Base-by-base conservation (phyloP, 2,329 filamentous ascomycete genomes). In the Chrysosphaeria jannelii region DNA sequence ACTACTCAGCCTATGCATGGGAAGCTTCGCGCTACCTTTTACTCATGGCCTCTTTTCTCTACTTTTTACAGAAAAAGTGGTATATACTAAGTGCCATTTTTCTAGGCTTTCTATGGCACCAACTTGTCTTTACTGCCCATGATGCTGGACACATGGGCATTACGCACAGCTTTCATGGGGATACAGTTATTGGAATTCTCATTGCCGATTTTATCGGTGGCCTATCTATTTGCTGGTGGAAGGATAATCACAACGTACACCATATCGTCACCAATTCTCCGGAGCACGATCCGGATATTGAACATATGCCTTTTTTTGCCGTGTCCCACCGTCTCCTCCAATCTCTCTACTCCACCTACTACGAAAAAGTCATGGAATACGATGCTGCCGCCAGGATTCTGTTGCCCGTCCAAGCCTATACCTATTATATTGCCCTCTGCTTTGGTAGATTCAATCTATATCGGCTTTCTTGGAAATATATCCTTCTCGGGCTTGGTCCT, bases 141-240 rank as follows among this genome's bases (percentile, higher is more conserved):
- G 85, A 97, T 50, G 75, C 81, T 23, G 79, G 76, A 5, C 85
- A 97, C 43, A 89, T 91, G 70, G 85, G 75, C 33, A 90, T 97
- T 35, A 97, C 85, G 3, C 81, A 93, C 44, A 55, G 68, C 39
- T 93, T 81, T 40, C 65, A 71, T 23, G 45, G 63, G 18, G 85
- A 97, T 42, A 70, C 69, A 2, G 53, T 70, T 23, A 75, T 97
- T 30, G 81, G 76, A 23, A 90, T 93, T 37, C 47, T 89, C 31
- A 70, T 91, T 36, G 78, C 79, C 25, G 71, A 90, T 40, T 93
- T 70, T 35, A 48, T 85, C 11, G 85, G 85, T 18, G 85, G 85
- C 0, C 46, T 97, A 16, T 90, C 76, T 13, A 47, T 90, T 25
- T 75, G 81, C 21, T 97, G 85, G 85, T 97, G 85, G 81, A 93